Base-by-base conservation (phyloP, 1,139 yeast species). In the Taphrina betulina region DNA sequence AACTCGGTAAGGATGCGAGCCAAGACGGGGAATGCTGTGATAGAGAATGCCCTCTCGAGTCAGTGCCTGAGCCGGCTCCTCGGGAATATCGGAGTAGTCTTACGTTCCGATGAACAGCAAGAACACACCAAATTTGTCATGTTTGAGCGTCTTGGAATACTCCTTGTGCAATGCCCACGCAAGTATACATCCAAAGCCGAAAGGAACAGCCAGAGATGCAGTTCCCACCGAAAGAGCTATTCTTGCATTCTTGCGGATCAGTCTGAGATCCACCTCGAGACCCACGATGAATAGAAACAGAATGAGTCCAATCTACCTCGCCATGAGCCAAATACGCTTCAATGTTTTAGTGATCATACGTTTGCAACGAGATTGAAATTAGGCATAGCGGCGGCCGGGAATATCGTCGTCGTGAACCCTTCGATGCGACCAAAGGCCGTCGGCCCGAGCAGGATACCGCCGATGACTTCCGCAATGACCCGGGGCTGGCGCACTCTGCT, bases 11-110 rank as follows among this genome's bases (percentile, higher is more conserved):
- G 71, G 38, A 85, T 85, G 66, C 94, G 79, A 1, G 87, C 90
- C 62, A 85, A 72, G 5, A 85, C 95, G 0, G 95, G 95, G 69
- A 85, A 82, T 0, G 94, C 95, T 1, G 95, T 85, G 62, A 85
- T 83, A 61, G 90, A 80, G 73, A 84, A 76, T 1, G 95, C 90
- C 17, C 83, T 88, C 2, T 90, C 89, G 51, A 84, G 81, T 62
- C 84, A 85, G 14, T 83, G 83, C 81, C 82, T 80, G 63, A 77
- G 84, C 0, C 87, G 82, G n/a, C 88, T 81, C 66, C 83, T 84
- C 57, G 79, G 71, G 40, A 81, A 74, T 5, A 62, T 62, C 1
- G 66, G 65, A 26, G 14, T 8, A 26, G 10, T 7, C 36, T 3
- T 28, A 28, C 43, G 53, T 36, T 19, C 57, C 54, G 26, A 50